Conservation (phyloP, 225 moss, liverwort and hornwort species). For the Lunularia cruciata region DNA sequence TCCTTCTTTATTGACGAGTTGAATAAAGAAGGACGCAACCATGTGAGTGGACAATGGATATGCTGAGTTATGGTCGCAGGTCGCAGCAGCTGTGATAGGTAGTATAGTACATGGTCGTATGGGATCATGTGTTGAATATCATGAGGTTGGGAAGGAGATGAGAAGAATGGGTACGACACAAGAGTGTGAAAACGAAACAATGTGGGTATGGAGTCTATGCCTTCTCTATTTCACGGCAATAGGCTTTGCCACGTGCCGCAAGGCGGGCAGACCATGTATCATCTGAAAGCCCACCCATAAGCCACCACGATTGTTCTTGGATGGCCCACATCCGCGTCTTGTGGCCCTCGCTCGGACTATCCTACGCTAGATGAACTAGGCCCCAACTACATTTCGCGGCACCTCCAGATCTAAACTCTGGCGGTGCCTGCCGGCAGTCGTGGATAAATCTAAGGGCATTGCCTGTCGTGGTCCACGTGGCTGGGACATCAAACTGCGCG, state of each 20-base stretch:
- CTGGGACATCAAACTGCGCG: background rate
- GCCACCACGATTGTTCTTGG: constrained; percentile 3
- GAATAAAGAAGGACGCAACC: background rate
- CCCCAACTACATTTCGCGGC: background rate
- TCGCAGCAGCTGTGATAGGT: background rate
- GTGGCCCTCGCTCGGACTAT: background rate
- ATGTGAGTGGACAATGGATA: background rate
- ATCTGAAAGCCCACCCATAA: background rate
- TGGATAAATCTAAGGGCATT: background rate
- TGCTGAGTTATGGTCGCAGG: background rate
- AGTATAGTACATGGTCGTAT: background rate
- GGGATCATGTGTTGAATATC: background rate
- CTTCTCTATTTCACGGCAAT: background rate
- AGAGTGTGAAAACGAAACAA: background rate
- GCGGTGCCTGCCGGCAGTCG: constrained; percentile 1
- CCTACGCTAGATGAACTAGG: background rate
- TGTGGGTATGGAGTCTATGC: background rate
- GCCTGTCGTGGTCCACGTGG: constrained; percentile 1
- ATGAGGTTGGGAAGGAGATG: background rate
- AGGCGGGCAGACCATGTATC: background rate
- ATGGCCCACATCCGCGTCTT: background rate
- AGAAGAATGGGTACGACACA: background rate
- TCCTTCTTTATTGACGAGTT: no score
- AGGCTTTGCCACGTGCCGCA: background rate
- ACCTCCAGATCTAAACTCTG: background rate